These are phyloP conservation scores for Curvularia sp. DNA, from an alignment of 2,329 filamentous ascomycete species.

Conservation along the genomic window DNA sequence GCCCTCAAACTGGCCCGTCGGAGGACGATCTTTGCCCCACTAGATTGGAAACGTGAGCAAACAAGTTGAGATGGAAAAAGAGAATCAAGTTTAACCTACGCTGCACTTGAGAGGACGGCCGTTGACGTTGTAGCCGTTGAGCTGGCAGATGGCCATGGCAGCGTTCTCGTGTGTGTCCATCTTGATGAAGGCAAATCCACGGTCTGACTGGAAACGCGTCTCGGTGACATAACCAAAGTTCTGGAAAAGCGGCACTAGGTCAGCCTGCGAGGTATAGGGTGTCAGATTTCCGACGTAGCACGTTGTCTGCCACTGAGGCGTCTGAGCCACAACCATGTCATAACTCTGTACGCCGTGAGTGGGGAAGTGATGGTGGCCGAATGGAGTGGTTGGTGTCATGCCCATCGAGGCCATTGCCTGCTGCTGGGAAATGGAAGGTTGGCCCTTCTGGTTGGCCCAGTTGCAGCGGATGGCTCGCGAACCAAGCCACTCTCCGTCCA, in stretches of 20 bases:
- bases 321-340: constrained; percentile 95
- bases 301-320: constrained; percentile 96
- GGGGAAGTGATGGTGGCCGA: constrained; percentile 96
- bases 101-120: constrained; percentile 97
- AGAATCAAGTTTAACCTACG: constrained; percentile 66
- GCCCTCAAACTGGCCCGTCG: constrained; percentile 81
- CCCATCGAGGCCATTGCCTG: constrained; percentile 97
- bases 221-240: constrained; percentile 98
- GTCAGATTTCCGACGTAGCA: constrained; percentile 98
- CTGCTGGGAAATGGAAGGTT: constrained; percentile 97
- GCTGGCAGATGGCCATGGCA: constrained; percentile 96
- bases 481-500: constrained; percentile 99
- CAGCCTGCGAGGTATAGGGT: constrained; percentile 95
- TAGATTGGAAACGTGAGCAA: constrained; percentile 55
- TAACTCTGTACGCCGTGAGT: constrained; percentile 97
- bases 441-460: constrained; percentile 99
- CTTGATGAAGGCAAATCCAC: constrained; percentile 98
- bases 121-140: constrained; percentile 98
- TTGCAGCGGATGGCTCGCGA: constrained; percentile 98
- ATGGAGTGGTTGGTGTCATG: constrained; percentile 95
- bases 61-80: constrained; percentile 17
- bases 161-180: constrained; percentile 99
- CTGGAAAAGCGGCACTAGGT: constrained; percentile 96
- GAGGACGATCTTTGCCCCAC: constrained; percentile 99
- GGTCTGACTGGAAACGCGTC: constrained; percentile 96